A percentile compares a stretch with the other conserved stretches of the same genome.
These are phyloP conservation scores for Amanita exitialis DNA, from an alignment of 768 basidiomycete species.

Conservation along the genomic window DNA sequence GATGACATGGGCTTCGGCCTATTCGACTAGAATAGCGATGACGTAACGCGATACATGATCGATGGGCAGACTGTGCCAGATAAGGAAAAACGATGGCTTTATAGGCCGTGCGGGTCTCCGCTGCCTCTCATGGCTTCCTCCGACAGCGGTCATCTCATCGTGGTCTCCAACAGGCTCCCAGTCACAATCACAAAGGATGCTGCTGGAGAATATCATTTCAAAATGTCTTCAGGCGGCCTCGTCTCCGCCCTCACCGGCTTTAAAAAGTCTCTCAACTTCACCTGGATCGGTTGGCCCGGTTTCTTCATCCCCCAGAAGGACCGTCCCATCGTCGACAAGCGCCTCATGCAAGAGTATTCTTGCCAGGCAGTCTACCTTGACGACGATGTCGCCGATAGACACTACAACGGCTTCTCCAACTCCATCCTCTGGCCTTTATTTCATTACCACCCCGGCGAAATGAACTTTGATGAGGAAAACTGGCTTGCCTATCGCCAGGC, in stretches of 20 bases:
- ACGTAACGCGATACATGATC: background rate
- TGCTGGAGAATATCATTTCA: constrained; percentile 91
- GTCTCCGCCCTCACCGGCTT: constrained; percentile 95
- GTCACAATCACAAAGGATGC: constrained; percentile 94
- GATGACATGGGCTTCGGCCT: constrained; percentile 95
- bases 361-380: constrained; percentile 98
- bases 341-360: constrained; percentile 89
- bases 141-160: constrained; percentile 62
- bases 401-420: constrained; percentile 99
- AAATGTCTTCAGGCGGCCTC: constrained; percentile 98
- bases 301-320: constrained; percentile 92
- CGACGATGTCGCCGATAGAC: constrained; percentile 95
- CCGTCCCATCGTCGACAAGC: constrained; percentile 81
- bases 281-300: constrained; percentile 95
- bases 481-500: constrained; percentile 98
- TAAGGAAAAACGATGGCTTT: background rate
- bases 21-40: constrained; percentile 50
- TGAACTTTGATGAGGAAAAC: constrained; percentile 99
- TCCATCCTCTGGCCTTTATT: constrained; percentile 99
- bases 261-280: constrained; percentile 97
- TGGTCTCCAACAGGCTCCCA: constrained; percentile 92
- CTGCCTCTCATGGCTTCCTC: constrained; percentile 10
- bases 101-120: background rate
- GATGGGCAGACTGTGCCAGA: background rate
- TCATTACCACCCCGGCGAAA: constrained; percentile 99